Conservation (phyloP, 805 yeast genomes). For the Scheffersomyces stipitis region DNA sequence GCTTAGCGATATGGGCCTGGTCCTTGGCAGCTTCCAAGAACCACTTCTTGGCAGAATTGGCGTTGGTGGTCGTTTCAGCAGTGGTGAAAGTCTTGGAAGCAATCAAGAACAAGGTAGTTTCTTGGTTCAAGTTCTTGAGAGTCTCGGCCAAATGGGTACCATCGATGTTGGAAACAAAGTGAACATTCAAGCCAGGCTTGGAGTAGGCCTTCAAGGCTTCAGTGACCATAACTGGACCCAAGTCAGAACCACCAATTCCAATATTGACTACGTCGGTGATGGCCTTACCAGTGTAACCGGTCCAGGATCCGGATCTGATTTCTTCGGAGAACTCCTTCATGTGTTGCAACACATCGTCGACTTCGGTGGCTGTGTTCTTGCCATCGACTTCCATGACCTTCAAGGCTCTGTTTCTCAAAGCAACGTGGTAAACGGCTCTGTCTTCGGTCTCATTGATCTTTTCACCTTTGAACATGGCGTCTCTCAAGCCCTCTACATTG, state of each 20-base stretch:
- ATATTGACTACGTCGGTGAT: slow-evolving; percentile 95
- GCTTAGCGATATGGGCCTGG: slow-evolving; percentile 81
- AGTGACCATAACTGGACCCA: slow-evolving; percentile 99
- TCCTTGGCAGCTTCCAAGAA: slow-evolving; percentile 74
- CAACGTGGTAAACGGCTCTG: slow-evolving; percentile 96
- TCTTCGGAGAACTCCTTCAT: slow-evolving; percentile 93
- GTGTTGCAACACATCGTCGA: slow-evolving; percentile 86
- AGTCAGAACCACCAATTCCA: slow-evolving; percentile 98
- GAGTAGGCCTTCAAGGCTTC: slow-evolving; percentile 94
- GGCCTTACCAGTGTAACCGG: slow-evolving; percentile 92
- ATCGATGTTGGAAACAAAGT: slow-evolving; percentile 97
- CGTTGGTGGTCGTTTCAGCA: slow-evolving; percentile 96
- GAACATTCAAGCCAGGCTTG: slow-evolving; percentile 70
- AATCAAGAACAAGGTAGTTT: slow-evolving; percentile 87
- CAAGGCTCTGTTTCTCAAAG: slow-evolving; percentile 88
- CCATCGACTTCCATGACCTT: slow-evolving; percentile 89
- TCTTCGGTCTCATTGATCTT: slow-evolving; percentile 95
- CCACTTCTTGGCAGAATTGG: slow-evolving; percentile 94
- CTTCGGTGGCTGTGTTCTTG: slow-evolving; percentile 85
- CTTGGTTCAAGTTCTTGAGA: slow-evolving; percentile 74
- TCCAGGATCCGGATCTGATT: slow-evolving; percentile 93
- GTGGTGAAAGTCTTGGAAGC: slow-evolving; percentile 99
- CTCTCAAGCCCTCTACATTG: slow-evolving; percentile 80
- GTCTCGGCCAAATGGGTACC: slow-evolving; percentile 97
- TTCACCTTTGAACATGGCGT: slow-evolving; percentile 87